Conservation (phyloP, 1,284 basidiomycete genomes). For the Laetiporus sulphureus region DNA sequence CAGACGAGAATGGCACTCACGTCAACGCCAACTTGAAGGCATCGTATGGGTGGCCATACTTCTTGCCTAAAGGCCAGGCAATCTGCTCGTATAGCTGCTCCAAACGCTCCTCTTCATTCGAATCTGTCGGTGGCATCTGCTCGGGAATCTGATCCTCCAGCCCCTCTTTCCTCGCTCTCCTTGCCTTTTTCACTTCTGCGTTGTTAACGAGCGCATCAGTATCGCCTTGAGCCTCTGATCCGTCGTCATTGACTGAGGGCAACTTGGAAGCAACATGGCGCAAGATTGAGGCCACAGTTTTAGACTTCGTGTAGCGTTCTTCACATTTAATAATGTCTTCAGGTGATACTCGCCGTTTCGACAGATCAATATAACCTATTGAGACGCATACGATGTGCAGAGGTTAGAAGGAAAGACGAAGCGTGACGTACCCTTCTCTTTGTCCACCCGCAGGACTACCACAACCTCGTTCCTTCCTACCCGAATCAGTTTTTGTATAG, state of each 20-base stretch:
- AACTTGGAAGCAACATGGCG: conserved; percentile 90
- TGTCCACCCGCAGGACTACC: conserved; percentile 96
- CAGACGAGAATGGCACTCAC: conserved; percentile 40
- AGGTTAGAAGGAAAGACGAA: too few species aligned
- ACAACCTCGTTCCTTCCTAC: conserved; percentile 99
- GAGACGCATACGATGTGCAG: too few species aligned
- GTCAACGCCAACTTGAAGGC: conserved; percentile 95
- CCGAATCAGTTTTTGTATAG: conserved; percentile 96
- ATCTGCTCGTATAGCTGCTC: conserved; percentile 88
- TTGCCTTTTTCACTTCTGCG: conserved; percentile 38
- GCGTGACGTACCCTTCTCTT: conserved; percentile 90
- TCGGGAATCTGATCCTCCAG: conserved; percentile 36
- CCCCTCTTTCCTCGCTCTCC: conserved; percentile 35
- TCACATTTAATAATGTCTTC: conserved; percentile 99
- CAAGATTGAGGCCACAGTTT: conserved; percentile 90
- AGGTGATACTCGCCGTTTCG: conserved; percentile 97
- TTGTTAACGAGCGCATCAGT: conserved; percentile 31
- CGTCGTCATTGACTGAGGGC: conserved; percentile 37
- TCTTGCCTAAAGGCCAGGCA: conserved; percentile 89
- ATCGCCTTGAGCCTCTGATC: conserved; percentile 39
- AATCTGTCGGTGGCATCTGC: conserved; percentile 30
- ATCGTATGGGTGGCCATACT: conserved; percentile 95
- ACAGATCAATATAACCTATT: conserved; percentile 98
- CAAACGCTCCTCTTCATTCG: conserved; percentile 68
- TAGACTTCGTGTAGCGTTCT: conserved; percentile 97